phyloP scores from a whole-genome alignment of 1,284 basidiomycete species.

The Filobasidium uniguttulatum region DNA sequence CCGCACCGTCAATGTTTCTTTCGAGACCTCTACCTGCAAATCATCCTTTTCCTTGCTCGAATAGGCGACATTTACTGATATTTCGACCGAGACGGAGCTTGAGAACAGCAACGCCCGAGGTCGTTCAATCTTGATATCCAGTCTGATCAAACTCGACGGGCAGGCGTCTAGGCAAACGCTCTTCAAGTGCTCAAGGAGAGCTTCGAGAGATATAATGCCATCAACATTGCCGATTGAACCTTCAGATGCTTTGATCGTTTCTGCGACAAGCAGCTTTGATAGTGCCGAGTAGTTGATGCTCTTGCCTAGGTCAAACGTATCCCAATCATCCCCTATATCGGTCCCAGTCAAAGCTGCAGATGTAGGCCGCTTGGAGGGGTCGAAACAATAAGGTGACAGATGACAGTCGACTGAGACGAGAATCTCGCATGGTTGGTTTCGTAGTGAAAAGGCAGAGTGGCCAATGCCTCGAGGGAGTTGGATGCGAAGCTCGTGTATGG shows the following conservation, averaged over 20 bases:
- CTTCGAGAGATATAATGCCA: slow-evolving; percentile 19
- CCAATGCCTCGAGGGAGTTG: slow-evolving; percentile 31
- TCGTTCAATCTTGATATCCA: slow-evolving; percentile 19
- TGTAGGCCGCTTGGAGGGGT: too few relatives aligned
- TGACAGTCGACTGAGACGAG: slow-evolving; percentile 23
- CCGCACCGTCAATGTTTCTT: slow-evolving; percentile 29
- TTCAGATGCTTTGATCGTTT: background rate
- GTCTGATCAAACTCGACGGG: slow-evolving; percentile 18
- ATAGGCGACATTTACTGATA: too few relatives aligned
- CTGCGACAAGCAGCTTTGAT: slow-evolving; percentile 27
- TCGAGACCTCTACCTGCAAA: background rate
- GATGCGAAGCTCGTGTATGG: slow-evolving; percentile 25
- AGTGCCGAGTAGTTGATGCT: slow-evolving; percentile 36
- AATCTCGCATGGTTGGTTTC: slow-evolving; percentile 28
- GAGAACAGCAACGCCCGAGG: slow-evolving; percentile 26
- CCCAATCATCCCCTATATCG: slow-evolving; percentile 13
- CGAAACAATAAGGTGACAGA: slow-evolving; percentile 24
- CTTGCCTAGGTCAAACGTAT: slow-evolving; percentile 28
- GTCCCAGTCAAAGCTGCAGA: slow-evolving; percentile 7
- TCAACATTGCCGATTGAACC: background rate
- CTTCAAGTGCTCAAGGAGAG: slow-evolving; percentile 19
- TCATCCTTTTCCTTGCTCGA: background rate
- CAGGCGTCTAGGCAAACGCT: slow-evolving; percentile 16
- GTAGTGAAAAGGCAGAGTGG: slow-evolving; percentile 32
- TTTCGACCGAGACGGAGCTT: too few relatives aligned